Base-by-base conservation (phyloP, 2,329 filamentous ascomycete species). In the Fusarium dlaminii region DNA sequence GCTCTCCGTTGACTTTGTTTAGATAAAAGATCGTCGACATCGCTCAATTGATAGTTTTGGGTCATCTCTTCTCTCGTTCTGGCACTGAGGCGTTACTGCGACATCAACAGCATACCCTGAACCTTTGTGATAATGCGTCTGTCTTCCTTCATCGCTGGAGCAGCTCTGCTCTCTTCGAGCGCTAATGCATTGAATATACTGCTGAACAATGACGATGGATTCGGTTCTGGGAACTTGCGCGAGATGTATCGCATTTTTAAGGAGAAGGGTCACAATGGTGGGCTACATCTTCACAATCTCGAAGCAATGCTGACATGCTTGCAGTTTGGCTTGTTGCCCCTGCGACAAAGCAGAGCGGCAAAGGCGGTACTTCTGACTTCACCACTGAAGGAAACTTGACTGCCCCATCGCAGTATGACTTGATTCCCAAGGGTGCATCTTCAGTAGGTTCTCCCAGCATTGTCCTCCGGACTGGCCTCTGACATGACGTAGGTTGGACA, bases 401-500 rank as follows among this genome's bases (percentile, higher is more conserved):
- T 12, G 73, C 56, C 0, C 74, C 79, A 0, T 71, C 78, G 13
- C 72, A 77, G 22, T 81, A 80, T 20, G 74, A 79, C 24, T 56
- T 81, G 22, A 79, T 81, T 17, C 79, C 79, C 7, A 73, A 72
- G 6, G 79, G 79, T 29, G 79, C 75, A 11, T 79, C 79, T 1
- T 80, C 79, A 18, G 79, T 80, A 57, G 0, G 65, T 34, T 13
- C 4, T 4, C 1, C 2, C 7, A 2, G 9, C 1, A 24, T 11
- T 10, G 0, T 0, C 1, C 0, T 6, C 6, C 3, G 2, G 12
- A 12, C 6, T 3, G 3, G 1, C 14, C 22, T 40, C 55, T 69
- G 8, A 66, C n/a, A 8, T 12, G 11, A 8, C 15, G 14, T 49
- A 80, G 78, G 66, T 80, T 29, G 88, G 89, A 51, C 82, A 80